phyloP scores from a whole-genome alignment of 2,329 filamentous ascomycete species.

The Neopestalotiopsis sp. region DNA sequence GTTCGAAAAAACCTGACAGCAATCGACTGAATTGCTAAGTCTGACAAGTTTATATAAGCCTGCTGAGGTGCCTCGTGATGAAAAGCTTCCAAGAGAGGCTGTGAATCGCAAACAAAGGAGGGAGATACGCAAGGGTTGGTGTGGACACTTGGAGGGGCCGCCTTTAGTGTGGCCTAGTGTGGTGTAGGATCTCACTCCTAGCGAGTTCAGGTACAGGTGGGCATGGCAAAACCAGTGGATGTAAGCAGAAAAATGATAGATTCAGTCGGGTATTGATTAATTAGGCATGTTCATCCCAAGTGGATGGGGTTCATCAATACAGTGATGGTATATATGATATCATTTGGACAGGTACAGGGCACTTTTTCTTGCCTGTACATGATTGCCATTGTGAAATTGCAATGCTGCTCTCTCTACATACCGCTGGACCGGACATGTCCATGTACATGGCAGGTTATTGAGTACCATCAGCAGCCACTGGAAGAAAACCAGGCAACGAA shows the following conservation, averaged over 20 bases:
- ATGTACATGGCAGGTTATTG: neutral
- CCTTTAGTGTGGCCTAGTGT: neutral
- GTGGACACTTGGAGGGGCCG: neutral
- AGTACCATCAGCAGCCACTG: neutral
- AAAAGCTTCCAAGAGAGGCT: constrained; percentile 7
- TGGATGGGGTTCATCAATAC: no score
- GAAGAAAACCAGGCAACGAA: neutral
- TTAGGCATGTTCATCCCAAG: no score
- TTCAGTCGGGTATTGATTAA: no score
- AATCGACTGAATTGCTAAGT: neutral
- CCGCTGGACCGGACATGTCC: no score
- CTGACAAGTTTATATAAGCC: constrained; percentile 7
- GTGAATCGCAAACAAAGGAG: constrained; percentile 16
- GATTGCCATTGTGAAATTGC: no score
- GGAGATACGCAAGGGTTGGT: neutral
- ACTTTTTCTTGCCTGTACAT: no score
- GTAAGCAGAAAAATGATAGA: no score
- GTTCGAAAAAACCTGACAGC: neutral
- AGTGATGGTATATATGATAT: no score
- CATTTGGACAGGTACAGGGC: no score
- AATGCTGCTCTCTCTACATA: no score
- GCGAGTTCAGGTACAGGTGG: neutral
- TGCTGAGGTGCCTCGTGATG: neutral
- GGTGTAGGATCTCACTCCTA: neutral
- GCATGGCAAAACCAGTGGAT: no score